A percentile compares a stretch with the other conserved stretches of the same genome.
phyloP scores from a whole-genome alignment of 2,329 filamentous ascomycete species.

The Aureobasidium melanogenum region DNA sequence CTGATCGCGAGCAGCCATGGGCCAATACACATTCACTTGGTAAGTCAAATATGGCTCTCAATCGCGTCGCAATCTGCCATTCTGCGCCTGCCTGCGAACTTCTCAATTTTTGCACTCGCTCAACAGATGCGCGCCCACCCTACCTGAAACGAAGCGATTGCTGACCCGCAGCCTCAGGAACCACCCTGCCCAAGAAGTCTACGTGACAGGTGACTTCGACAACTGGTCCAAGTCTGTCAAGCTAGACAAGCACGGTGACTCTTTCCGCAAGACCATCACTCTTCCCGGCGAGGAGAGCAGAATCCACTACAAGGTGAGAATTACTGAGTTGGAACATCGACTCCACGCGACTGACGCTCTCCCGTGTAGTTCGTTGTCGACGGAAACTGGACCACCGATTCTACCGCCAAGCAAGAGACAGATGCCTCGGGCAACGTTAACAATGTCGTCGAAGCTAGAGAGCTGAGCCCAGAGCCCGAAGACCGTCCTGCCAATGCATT shows the following conservation, averaged over 20 bases:
- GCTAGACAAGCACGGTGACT: constrained; percentile 64
- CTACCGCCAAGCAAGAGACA: constrained; percentile 68
- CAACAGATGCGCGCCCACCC: neutral
- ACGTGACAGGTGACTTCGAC: constrained; percentile 93
- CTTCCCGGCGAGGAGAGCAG: constrained; percentile 48
- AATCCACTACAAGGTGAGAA: constrained; percentile 84
- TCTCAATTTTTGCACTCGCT: neutral
- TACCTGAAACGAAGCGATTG: neutral
- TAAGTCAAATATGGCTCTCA: constrained; percentile 34
- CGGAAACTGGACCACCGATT: constrained; percentile 79
- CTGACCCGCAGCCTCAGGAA: constrained; percentile 50
- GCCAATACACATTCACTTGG: constrained; percentile 63
- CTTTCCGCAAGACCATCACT: constrained; percentile 72
- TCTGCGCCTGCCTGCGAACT: neutral
- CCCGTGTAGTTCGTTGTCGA: constrained; percentile 79
- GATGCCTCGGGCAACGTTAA: constrained; percentile 81
- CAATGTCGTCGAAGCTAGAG: constrained; percentile 74
- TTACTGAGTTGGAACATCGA: neutral
- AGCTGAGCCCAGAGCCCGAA: constrained; percentile 44
- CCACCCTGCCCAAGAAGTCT: constrained; percentile 75
- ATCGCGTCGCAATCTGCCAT: neutral
- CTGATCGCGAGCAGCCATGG: constrained; percentile 38
- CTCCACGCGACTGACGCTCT: neutral
- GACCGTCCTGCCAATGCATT: constrained; percentile 40
- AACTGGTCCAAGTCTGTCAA: constrained; percentile 82